Conservation (phyloP, 129 eudicot species). For the Chrysanthemum makinoi region DNA sequence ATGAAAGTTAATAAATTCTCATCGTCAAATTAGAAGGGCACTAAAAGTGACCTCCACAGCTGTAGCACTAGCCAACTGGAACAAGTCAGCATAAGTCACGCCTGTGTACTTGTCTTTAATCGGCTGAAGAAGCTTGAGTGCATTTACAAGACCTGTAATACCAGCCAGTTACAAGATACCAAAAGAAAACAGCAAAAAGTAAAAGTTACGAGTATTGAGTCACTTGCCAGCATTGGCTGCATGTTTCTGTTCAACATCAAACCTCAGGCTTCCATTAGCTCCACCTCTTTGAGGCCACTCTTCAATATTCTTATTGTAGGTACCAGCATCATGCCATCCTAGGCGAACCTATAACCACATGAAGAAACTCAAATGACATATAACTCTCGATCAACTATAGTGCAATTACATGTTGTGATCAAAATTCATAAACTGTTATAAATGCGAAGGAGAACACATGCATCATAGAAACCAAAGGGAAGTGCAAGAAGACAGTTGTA, state of each 20-base stretch:
- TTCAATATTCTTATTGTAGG: constrained; percentile 79
- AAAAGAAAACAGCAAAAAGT: not conserved
- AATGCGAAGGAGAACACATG: constrained; percentile 1
- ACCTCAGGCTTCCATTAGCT: constrained; percentile 94
- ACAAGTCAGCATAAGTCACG: constrained; percentile 86
- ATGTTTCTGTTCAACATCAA: constrained; percentile 87
- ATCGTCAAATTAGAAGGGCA: too few relatives aligned
- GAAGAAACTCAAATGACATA: constrained; percentile 7
- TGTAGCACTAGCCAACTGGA: constrained; percentile 98
- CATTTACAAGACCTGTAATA: constrained; percentile 89
- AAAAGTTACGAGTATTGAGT: constrained; percentile 3
- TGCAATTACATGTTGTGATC: constrained; percentile 3
- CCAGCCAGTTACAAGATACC: constrained; percentile 31
- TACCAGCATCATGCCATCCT: constrained; percentile 99
- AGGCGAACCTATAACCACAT: constrained; percentile 63
- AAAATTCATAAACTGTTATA: constrained; percentile 14
- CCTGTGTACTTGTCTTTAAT: constrained; percentile 88
- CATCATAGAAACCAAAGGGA: not conserved
- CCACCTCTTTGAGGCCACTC: constrained; percentile 99
- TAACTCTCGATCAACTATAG: not conserved
- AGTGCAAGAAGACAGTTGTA: not conserved
- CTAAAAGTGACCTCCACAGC: constrained; percentile 78
- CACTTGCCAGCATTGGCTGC: constrained; percentile 92
- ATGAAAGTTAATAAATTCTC: too few relatives aligned
- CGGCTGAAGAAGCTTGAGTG: constrained; percentile 89